These are phyloP conservation scores for Pseudogymnoascus sp. DNA, from an alignment of 2,329 filamentous ascomycete genomes.

Conservation along the genomic window DNA sequence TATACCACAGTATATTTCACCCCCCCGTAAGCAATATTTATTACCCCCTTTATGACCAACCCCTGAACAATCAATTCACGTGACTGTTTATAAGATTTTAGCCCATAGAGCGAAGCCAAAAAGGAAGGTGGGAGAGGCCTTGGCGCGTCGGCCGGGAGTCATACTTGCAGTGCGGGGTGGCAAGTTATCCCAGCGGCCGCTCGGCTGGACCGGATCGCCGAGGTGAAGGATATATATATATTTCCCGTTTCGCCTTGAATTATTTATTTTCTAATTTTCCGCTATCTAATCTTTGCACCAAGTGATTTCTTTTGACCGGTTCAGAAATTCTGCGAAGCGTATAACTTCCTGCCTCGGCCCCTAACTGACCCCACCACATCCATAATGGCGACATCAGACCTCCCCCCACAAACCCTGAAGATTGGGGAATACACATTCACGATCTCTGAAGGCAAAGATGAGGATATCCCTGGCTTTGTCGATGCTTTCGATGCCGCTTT, in stretches of 20 bases:
- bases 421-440: not conserved
- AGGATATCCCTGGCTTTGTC: not conserved
- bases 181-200: not conserved
- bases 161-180: not conserved
- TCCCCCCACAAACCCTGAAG: not conserved
- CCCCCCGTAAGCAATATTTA: not conserved
- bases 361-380: not conserved
- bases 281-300: not conserved
- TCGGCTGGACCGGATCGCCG: not conserved
- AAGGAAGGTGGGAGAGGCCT: not conserved
- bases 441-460: not conserved
- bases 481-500: conserved; percentile 11
- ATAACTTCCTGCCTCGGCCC: not conserved
- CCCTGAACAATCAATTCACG: not conserved
- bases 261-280: not conserved
- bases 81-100: not conserved
- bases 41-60: not conserved
- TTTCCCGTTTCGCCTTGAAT: not conserved
- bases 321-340: not conserved
- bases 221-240: not conserved
- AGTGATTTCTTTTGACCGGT: not conserved
- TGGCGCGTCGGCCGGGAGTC: not conserved
- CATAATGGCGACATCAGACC: not conserved
- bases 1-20: not conserved
- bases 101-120: not conserved